Base-by-base conservation (phyloP, 768 basidiomycete species). In the Vararia minispora region DNA sequence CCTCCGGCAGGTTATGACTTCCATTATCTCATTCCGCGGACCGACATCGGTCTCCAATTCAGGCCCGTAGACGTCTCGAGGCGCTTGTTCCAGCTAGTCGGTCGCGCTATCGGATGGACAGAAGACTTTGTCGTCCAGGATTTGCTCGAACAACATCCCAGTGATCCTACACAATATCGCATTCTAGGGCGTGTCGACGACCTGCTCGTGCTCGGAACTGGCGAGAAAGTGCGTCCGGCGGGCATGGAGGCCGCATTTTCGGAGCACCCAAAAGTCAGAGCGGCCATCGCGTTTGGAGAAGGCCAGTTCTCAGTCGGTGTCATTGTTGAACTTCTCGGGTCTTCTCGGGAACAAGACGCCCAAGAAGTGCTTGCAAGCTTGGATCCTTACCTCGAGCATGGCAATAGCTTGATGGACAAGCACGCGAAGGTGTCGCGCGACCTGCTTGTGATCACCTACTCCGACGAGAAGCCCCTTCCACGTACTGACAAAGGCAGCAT, bases 161-260 rank as follows among this genome's bases (percentile, higher is more conserved):
- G 35, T 1, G 50, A 57, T 35, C 41, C 44, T 16, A 52, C 45
- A 20, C 61, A 65, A 32, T 58, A 57, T 45, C 52, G 48, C 14
- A 59, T 68, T 23, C 47, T 60, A 21, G 63, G 62, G 4, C 58
- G 65, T 13, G 54, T 57, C 3, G 65, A 67, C 38, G 63, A 67
- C 35, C 54, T 67, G 16, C 41, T 68, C 8, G 63, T 68, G 25
- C 57, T 68, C 11, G 57, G 60, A 6, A 67, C 59, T 1, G 66
- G 66, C 8, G 66, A 68, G 44, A 68, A 68, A 46, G 52, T 66
- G 13, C 52, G 56, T 1, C 62, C 64, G 14, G 48, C 57, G 4
- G 50, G 22, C 27, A 40, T 62, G 28, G 64, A 67, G 46, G 43
- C 43, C 6, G 50, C 50, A 7, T 47, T 65, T 4, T 43, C 56